Percentiles rank a stretch among this genome's conserved stretches.
These are phyloP conservation scores for Austroboletus eburneus DNA, from an alignment of 768 basidiomycete species.

Conservation along the genomic window DNA sequence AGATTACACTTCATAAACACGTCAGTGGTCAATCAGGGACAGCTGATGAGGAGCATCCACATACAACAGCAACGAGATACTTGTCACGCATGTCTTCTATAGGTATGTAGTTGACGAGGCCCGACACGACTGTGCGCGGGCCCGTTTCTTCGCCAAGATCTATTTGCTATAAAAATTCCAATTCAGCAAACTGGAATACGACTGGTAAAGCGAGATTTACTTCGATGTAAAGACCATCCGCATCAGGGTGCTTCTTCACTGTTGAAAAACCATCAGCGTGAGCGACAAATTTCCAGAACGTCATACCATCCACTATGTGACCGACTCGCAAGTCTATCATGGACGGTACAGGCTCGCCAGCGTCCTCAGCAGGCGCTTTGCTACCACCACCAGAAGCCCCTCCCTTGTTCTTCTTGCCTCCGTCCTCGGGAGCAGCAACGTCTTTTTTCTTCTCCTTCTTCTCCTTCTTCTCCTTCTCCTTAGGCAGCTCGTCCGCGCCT, in stretches of 20 bases:
- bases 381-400: constrained; percentile 26
- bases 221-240: constrained; percentile 96
- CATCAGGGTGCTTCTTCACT: constrained; percentile 97
- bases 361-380: constrained; percentile 49
- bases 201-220: constrained; percentile 33
- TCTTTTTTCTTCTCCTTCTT: constrained; percentile 60
- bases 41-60: constrained; percentile 16
- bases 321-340: constrained; percentile 98
- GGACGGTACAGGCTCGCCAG: constrained; percentile 82
- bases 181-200: not conserved
- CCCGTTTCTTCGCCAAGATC: constrained; percentile 94
- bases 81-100: constrained; percentile 90
- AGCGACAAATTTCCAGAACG: not conserved
- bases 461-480: constrained; percentile 38
- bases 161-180: constrained; percentile 63
- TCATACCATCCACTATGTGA: constrained; percentile 82
- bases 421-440: constrained; percentile 36
- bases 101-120: constrained; percentile 93
- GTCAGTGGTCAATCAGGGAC: not conserved
- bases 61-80: constrained; percentile 78
- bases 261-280: constrained; percentile 10
- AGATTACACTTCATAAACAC: constrained; percentile 66
- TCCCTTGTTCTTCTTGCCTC: constrained; percentile 40
- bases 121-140: constrained; percentile 94
- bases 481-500: constrained; percentile 30